These are phyloP conservation scores for Venturia asperata DNA, from an alignment of 2,329 filamentous ascomycete genomes.

Conservation along the genomic window DNA sequence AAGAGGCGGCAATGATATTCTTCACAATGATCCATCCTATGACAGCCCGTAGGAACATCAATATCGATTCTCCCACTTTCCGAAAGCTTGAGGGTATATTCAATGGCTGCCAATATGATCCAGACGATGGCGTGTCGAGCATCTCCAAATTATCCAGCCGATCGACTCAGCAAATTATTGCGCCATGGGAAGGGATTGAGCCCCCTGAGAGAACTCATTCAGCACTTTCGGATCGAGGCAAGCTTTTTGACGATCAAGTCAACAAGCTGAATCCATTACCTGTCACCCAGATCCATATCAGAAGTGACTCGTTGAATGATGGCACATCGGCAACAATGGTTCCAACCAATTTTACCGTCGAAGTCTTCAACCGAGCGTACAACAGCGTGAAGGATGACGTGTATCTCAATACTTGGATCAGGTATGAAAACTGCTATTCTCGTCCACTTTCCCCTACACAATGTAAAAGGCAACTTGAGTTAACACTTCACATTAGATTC, in stretches of 20 bases:
- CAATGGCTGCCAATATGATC: constrained; percentile 25
- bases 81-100: constrained; percentile 51
- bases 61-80: constrained; percentile 53
- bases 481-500: constrained; percentile 8
- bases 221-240: constrained; percentile 13
- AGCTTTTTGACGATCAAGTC: constrained; percentile 16
- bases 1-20: constrained; percentile 55
- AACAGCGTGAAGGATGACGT: constrained; percentile 20
- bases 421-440: constrained; percentile 19
- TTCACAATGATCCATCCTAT: constrained; percentile 52
- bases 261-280: constrained; percentile 19
- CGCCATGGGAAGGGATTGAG: constrained; percentile 14
- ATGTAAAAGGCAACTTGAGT: not conserved
- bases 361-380: constrained; percentile 21
- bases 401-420: constrained; percentile 21
- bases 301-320: not conserved
- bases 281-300: constrained; percentile 12
- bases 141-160: constrained; percentile 4
- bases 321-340: not conserved
- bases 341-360: constrained; percentile 16
- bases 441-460: constrained; percentile 22
- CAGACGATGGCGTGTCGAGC: constrained; percentile 6
- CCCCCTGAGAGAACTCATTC: not conserved
- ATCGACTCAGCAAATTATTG: constrained; percentile 14
- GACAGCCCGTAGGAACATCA: constrained; percentile 60